phyloP scores from a whole-genome alignment of 192 early-diverging fungal species.

The Podila verticillata region DNA sequence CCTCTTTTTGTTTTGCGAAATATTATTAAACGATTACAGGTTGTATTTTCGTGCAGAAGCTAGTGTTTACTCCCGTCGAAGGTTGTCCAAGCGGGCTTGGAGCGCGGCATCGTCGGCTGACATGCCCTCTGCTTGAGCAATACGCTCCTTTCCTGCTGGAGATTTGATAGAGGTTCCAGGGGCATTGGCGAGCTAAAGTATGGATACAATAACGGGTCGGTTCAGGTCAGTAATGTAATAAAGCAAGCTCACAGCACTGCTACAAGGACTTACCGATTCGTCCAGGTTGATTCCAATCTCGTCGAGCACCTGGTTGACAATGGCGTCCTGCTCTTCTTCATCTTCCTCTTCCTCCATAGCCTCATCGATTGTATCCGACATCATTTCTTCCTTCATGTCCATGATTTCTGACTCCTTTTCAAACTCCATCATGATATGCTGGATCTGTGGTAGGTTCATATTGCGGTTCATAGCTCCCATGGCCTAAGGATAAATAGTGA shows the following conservation, averaged over 20 bases:
- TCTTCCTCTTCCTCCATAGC: conserved; percentile 95
- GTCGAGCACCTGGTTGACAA: conserved; percentile 94
- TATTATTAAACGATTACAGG: too few relatives aligned
- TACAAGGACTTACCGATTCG: conserved; percentile 66
- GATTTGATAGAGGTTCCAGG: conserved; percentile 57
- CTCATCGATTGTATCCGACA: conserved; percentile 97
- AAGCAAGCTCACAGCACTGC: neutral
- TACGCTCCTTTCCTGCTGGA: conserved; percentile 51
- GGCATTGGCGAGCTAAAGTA: conserved; percentile 53
- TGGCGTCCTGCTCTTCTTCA: conserved; percentile 89
- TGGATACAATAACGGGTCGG: neutral
- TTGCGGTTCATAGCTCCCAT: conserved; percentile 96
- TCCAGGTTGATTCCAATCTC: conserved; percentile 92
- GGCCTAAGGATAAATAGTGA: conserved; percentile 59
- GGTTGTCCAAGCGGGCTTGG: conserved; percentile 88
- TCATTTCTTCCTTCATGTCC: conserved; percentile 99
- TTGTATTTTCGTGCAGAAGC: too few relatives aligned
- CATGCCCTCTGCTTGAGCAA: conserved; percentile 66
- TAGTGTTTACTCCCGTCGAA: conserved; percentile 78
- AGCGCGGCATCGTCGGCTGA: conserved; percentile 81
- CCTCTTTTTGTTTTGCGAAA: too few relatives aligned
- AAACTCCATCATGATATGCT: conserved; percentile 98
- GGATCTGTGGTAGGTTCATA: conserved; percentile 94
- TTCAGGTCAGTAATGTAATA: neutral
- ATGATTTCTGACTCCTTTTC: conserved; percentile 93